Percentiles rank a stretch among this genome's conserved stretches.
These are phyloP conservation scores for Phialemonium atrogriseum DNA, from an alignment of 2,329 filamentous ascomycete genomes.

Conservation along the genomic window DNA sequence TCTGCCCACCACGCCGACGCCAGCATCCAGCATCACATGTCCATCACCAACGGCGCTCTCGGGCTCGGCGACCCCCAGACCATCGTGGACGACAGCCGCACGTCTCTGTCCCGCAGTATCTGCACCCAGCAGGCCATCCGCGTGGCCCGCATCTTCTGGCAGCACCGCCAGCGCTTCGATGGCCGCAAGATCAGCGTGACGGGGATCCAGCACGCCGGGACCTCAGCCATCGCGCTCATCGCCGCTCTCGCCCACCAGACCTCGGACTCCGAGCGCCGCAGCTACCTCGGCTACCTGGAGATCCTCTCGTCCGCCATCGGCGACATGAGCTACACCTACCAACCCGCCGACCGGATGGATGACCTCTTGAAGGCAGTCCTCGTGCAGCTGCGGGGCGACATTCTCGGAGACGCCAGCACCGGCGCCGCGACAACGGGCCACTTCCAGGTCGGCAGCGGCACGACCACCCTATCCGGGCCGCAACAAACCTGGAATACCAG, in stretches of 20 bases:
- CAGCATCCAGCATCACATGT: constrained; percentile 9
- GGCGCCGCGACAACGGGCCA: constrained; percentile 3
- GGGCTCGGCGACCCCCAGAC: constrained; percentile 23
- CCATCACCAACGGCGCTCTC: constrained; percentile 13
- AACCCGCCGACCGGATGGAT: constrained; percentile 46
- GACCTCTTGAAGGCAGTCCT: constrained; percentile 43
- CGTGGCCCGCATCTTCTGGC: constrained; percentile 45
- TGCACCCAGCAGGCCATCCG: constrained; percentile 47
- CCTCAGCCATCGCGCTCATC: constrained; percentile 44
- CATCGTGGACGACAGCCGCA: constrained; percentile 31
- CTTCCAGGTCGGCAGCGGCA: constrained; percentile 4
- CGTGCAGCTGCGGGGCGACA: constrained; percentile 31
- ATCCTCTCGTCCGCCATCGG: constrained; percentile 40
- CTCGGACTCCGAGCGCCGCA: constrained; percentile 26
- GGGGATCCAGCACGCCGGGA: constrained; percentile 45
- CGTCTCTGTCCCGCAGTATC: constrained; percentile 38
- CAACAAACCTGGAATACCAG: constrained; percentile 3
- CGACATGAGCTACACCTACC: constrained; percentile 44
- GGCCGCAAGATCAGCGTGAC: constrained; percentile 41
- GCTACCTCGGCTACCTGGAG: constrained; percentile 39
- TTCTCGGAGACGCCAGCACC: constrained; percentile 12
- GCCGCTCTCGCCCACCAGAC: constrained; percentile 34
- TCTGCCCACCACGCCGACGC: constrained; percentile 6
- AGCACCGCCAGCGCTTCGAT: constrained; percentile 43
- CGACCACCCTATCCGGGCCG: not conserved